Base-by-base conservation (phyloP, 2,329 filamentous ascomycete species). In the Exserohilum rostratum region DNA sequence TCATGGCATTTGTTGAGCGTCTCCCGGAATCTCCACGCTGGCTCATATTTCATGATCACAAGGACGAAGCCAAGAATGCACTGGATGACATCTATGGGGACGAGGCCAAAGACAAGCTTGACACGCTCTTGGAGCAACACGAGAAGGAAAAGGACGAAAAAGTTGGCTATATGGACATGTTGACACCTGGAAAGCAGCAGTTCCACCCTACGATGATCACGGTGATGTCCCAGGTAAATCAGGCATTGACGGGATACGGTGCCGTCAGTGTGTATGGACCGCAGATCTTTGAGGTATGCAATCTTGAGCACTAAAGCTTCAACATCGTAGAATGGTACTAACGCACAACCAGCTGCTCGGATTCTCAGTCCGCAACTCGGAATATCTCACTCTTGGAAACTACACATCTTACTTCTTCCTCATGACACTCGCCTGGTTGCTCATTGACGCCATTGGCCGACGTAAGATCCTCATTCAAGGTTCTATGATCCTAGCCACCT, bases 251-350 rank as follows among this genome's bases (percentile, higher is more conserved):
- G 0, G 82, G 83, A 3, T 85, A 85, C 50, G 83, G 83, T 2
- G 85, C 85, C 0, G 82, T 87, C 2, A 84, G 80, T 15, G 84
- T 87, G 2, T 87, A 87, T 53, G 85, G 85, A 0, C 84, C 84
- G 2, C 85, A 87, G 60, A 87, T 87, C 48, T 87, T 87, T 67
- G 80, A 85, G 49, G 71, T 72, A 58, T 60, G 65, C 27, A 5
- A 22, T 11, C 1, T 3, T 10, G 15, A 30, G 25, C 13, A n/a
- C 15, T 3, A 2, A 2, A 33, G 3, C 2, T 7, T 12, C 4
- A 20, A 39, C 6, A 7, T 13, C 6, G 13, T 1, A 17, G 13
- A 2, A 22, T 25, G n/a, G 25, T 40, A 79, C 83, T 20, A 82
- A 86, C 58, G 83, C 83, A 46, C 83, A 83, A 6, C 20, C 76